phyloP scores from a whole-genome alignment of 495 filamentous ascomycete species.

The Hyaloscypha bicolor region DNA sequence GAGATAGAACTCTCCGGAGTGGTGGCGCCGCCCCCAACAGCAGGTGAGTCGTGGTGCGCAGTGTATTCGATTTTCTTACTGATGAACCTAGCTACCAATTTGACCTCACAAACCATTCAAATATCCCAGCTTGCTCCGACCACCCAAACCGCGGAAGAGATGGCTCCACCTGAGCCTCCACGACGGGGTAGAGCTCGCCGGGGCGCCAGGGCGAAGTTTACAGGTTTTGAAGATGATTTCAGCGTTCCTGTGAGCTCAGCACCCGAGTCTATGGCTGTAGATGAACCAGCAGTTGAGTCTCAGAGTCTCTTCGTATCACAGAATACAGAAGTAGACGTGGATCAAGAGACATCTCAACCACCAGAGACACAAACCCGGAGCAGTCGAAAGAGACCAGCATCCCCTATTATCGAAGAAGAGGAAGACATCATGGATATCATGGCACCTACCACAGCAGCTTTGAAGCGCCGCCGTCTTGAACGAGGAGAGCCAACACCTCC shows the following conservation, averaged over 20 bases:
- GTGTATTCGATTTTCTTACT: neutral
- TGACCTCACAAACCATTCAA: slow-evolving; percentile 15
- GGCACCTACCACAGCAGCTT: slow-evolving; percentile 68
- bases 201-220: slow-evolving; percentile 64
- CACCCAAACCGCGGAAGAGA: neutral
- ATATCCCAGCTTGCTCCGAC: slow-evolving; percentile 11
- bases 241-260: slow-evolving; percentile 31
- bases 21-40: slow-evolving; percentile 17
- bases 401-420: slow-evolving; percentile 44
- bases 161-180: slow-evolving; percentile 16
- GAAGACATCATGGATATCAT: slow-evolving; percentile 63
- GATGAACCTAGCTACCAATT: slow-evolving; percentile 4
- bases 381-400: slow-evolving; percentile 48
- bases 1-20: slow-evolving; percentile 34
- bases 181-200: slow-evolving; percentile 47
- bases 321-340: slow-evolving; percentile 20
- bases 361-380: slow-evolving; percentile 8
- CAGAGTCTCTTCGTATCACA: slow-evolving; percentile 45
- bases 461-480: slow-evolving; percentile 68
- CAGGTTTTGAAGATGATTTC: slow-evolving; percentile 59
- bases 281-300: slow-evolving; percentile 24
- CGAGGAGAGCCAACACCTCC: slow-evolving; percentile 33
- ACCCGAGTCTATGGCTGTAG: slow-evolving; percentile 26
- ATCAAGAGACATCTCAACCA: slow-evolving; percentile 19
- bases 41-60: slow-evolving; percentile 13